Base-by-base conservation (phyloP, 139 green algal species). In the Coelastrella sp. region DNA sequence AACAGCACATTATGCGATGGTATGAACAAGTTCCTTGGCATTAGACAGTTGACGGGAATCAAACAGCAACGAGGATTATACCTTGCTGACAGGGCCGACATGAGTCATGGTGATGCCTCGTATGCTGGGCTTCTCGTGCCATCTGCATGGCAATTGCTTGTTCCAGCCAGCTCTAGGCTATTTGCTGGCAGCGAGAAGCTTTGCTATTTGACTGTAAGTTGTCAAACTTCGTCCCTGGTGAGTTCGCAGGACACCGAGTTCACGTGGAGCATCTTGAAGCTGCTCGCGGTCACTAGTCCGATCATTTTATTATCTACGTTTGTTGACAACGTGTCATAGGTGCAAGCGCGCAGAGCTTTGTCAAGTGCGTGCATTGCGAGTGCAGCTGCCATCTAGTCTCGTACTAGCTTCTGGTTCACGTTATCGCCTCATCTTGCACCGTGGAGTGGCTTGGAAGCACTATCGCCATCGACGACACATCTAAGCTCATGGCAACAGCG, bases 401-500 rank as follows among this genome's bases (percentile, higher is more conserved):
- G 16, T 7, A 32, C n/a, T 78, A 10, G 13, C 20, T 20, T 10
- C 73, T 78, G 2, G 7, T 78, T 78, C 73, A 47, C 32, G 32
- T 47, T 47, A 47, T 32, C n/a, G 17, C 20, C 73, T 20, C 19
- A 32, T 74, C 80, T 22, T 16, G 11, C 80, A 88, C 54, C 58
- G 64, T 88, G 83, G 83, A 88, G 83, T 88, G 83, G 83, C 83
- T 88, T 11, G 47, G 47, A 7, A 88, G 68, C 56, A 77, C 61
- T 11, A 59, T 47, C 6, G 66, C 61, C 11, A 58, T 58, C 3
- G 5, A 77, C 23, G 83, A 88, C 4, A 23, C 66, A 5, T 59
- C 68, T 4, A 47, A 68, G 17, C 4, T 73, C 7, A 87, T 87
- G 82, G 82, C 82, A 23, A 61, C 82, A 7, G 61, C 68, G 23